phyloP scores from a whole-genome alignment of 805 yeast species.

The Candida palmyrensis region DNA sequence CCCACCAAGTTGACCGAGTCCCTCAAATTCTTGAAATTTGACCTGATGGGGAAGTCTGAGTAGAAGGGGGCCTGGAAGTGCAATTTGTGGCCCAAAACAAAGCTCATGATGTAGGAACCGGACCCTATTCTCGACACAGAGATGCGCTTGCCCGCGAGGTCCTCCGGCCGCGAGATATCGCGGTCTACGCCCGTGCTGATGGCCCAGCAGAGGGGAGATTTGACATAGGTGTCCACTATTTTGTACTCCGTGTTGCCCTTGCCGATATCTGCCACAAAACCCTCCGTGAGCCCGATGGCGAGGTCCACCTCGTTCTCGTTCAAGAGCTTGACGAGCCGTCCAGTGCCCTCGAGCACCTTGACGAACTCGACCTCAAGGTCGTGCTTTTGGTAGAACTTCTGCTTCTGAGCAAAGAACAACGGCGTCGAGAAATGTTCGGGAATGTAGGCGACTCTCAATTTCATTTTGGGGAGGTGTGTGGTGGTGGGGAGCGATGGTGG shows the following conservation, averaged over 20 bases:
- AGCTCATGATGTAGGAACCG: constrained; percentile 90
- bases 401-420: constrained; percentile 59
- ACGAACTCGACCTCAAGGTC: constrained; percentile 56
- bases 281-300: constrained; percentile 89
- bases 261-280: constrained; percentile 77
- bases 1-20: constrained; percentile 63
- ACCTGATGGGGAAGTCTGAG: constrained; percentile 49
- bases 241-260: constrained; percentile 63
- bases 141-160: constrained; percentile 57
- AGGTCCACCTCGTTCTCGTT: constrained; percentile 61
- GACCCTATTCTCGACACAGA: constrained; percentile 87
- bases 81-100: constrained; percentile 64
- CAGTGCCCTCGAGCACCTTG: constrained; percentile 83
- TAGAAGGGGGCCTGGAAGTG: constrained; percentile 50
- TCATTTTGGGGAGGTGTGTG: constrained; percentile 4
- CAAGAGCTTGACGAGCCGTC: constrained; percentile 74
- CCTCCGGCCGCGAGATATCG: constrained; percentile 46
- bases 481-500: too few species aligned
- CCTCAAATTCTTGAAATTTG: constrained; percentile 71
- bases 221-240: constrained; percentile 76
- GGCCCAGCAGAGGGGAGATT: constrained; percentile 88
- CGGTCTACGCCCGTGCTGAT: constrained; percentile 71
- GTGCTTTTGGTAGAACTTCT: constrained; percentile 48
- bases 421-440: constrained; percentile 95
- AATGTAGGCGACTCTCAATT: constrained; percentile 66